Percentiles rank a stretch among this genome's conserved stretches.
These are phyloP conservation scores for Cryptococcus neoformans DNA, from an alignment of 1,284 basidiomycete genomes.

Conservation along the genomic window DNA sequence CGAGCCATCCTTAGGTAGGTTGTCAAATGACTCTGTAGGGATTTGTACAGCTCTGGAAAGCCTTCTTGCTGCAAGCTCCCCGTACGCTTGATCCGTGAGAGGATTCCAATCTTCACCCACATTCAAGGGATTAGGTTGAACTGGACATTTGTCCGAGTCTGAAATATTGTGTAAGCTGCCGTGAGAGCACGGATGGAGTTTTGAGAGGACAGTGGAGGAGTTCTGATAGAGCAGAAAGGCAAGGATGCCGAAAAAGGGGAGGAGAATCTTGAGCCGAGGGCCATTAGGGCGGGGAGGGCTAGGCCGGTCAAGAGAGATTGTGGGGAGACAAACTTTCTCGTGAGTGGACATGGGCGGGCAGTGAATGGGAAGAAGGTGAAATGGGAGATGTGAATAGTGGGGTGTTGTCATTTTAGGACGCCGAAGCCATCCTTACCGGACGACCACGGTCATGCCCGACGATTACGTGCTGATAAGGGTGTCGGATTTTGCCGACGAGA, in stretches of 20 bases:
- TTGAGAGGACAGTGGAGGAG: not conserved
- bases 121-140: constrained; percentile 31
- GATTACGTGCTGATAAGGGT: too few relatives aligned
- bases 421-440: too few relatives aligned
- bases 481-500: too few relatives aligned
- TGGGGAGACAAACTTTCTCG: constrained; percentile 10
- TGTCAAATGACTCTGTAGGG: constrained; percentile 50
- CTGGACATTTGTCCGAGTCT: constrained; percentile 32
- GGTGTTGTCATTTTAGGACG: too few relatives aligned
- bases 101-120: constrained; percentile 39
- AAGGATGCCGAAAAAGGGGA: constrained; percentile 1
- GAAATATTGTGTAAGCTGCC: constrained; percentile 2
- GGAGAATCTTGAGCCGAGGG: not conserved
- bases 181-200: not conserved
- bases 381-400: too few relatives aligned
- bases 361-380: not conserved
- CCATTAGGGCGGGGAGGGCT: constrained; percentile 2
- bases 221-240: not conserved
- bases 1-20: constrained; percentile 34
- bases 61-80: constrained; percentile 33
- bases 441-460: too few relatives aligned
- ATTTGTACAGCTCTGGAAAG: constrained; percentile 45
- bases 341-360: constrained; percentile 1
- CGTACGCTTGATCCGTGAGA: constrained; percentile 32
- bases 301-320: not conserved